Evolutionary conservation across 2,329 filamentous ascomycete genomes (phyloP), one percentile per base, ranked within the genome.

Genomic region (Fusarium redolens): DNA sequence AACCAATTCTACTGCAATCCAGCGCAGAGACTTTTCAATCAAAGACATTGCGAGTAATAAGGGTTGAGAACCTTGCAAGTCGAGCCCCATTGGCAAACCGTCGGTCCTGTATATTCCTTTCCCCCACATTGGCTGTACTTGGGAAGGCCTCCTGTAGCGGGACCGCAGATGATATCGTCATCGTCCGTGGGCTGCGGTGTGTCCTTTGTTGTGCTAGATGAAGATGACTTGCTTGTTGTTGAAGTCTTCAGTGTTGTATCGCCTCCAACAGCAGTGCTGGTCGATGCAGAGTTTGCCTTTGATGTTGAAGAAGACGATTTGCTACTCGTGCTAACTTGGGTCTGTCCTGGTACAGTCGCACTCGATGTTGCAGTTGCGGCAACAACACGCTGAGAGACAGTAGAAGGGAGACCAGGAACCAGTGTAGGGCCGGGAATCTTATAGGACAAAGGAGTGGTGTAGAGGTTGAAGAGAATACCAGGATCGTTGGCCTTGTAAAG

Each of bases 401-500:
- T 60, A 12, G 76, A 72, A 4, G 71, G 62, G 37, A 76, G 69
- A 2, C 76, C 75, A 14, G 72, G 20, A 22, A 72, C 71, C 4
- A 80, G 44, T 20, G 75, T 75, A 50, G 79, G 78, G 0, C 78
- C 78, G 2, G 79, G 78, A 3, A 80, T 78, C 13, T 64, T 66
- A 40, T 80, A 80, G 1, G 71, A 75, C 5, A 73, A 43, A 5
- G 75, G 66, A 18, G 65, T 76, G 5, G 74, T 79, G 55, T 81
- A 80, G 8, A 79, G 76, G 68, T 81, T 80, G 73, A 82, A 81
- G 18, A 78, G 61, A 52, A 82, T 80, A 15, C 80, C 80, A 2
- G 80, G 73, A 33, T 82, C 78, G 40, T 75, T 69, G 31, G 74
- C 43, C 28, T 73, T 78, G 73, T 81, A 77, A 31, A 81, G 75